Base-by-base conservation (phyloP, 2,329 filamentous ascomycete genomes). In the Aspergillus terreus region DNA sequence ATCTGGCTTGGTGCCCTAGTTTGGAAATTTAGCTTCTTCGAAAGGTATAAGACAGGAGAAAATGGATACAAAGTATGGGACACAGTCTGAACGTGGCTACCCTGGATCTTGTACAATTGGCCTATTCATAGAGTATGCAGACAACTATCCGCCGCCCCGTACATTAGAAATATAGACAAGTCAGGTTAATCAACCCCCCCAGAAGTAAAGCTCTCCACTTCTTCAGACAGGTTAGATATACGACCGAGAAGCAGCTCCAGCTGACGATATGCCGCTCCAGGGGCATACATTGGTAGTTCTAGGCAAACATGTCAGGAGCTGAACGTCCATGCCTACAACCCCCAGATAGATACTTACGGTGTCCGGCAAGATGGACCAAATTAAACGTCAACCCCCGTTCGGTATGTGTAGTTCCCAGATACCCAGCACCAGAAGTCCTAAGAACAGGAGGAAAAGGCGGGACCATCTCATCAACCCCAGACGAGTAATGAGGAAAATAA, bases 311-410 rank as follows among this genome's bases (percentile, higher is more conserved):
- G 0, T 87, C 86, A 1, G 78, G 6, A 21, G 15, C 10, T 15
- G 27, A 12, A 2, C 11, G 6, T 19, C 3, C 19, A 4, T 19
- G 19, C 3, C 25, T 85, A 64, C 42, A 80, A 74, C 45, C 87
- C 73, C 21, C 76, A 77, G 4, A 83, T 12, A 19, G 9, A 6
- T 6, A 54, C 58, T 45, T 44, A 60, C 60, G 61, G 67, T 92
- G 89, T 0, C 89, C 89, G 1, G 80, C 76, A 12, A 87, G 65
- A 47, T 82, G 77, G 43, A 90, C 76, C 17, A 79, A 80, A 2
- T 84, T 83, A 58, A 82, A 88, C 0, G 88, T 94, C 44, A 95
- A 71, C 0, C 88, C 87, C 40, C 90, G 78, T 75, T 95, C 90
- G 0, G 83, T 86, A 60, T 88, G 83, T 14, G 80, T 80, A 0